phyloP scores from a whole-genome alignment of 2,329 filamentous ascomycete genomes.

The Fusarium fujikuroi region DNA sequence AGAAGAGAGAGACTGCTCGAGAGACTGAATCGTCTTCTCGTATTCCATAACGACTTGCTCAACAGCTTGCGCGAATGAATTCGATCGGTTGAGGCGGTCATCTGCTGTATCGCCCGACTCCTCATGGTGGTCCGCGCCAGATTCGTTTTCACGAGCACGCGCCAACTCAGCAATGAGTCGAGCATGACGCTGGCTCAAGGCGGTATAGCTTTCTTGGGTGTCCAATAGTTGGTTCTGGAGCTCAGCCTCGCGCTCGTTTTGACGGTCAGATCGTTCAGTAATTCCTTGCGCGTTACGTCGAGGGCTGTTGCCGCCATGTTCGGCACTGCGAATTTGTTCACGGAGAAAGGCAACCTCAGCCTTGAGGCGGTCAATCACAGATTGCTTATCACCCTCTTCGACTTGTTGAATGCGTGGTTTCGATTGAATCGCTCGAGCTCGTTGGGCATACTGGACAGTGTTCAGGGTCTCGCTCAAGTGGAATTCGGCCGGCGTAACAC shows the following conservation, averaged over 20 bases:
- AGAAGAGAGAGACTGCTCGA: slow-evolving; percentile 90
- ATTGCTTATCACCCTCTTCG: slow-evolving; percentile 94
- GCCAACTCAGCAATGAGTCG: slow-evolving; percentile 94
- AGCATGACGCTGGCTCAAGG: slow-evolving; percentile 92
- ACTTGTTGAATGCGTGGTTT: slow-evolving; percentile 96
- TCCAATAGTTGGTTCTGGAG: slow-evolving; percentile 94
- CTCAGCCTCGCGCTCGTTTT: slow-evolving; percentile 86
- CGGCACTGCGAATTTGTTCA: slow-evolving; percentile 89
- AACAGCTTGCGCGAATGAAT: slow-evolving; percentile 94
- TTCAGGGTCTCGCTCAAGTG: slow-evolving; percentile 98
- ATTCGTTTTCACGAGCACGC: slow-evolving; percentile 79
- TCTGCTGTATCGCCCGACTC: slow-evolving; percentile 79
- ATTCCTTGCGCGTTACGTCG: slow-evolving; percentile 63
- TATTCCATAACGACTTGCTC: slow-evolving; percentile 97
- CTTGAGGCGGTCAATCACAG: slow-evolving; percentile 90
- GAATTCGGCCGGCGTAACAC: slow-evolving; percentile 95
- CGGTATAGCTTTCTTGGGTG: slow-evolving; percentile 91
- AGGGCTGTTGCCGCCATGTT: slow-evolving; percentile 64
- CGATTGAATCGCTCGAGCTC: slow-evolving; percentile 95
- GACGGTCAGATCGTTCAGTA: slow-evolving; percentile 80
- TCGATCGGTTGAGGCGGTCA: slow-evolving; percentile 91
- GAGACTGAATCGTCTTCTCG: slow-evolving; percentile 95
- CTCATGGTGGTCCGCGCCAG: slow-evolving; percentile 68
- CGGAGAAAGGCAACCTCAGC: slow-evolving; percentile 93
- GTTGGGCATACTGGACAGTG: slow-evolving; percentile 96